phyloP scores from a whole-genome alignment of 192 early-diverging fungal genomes.

The Entophlyctis helioformis region DNA sequence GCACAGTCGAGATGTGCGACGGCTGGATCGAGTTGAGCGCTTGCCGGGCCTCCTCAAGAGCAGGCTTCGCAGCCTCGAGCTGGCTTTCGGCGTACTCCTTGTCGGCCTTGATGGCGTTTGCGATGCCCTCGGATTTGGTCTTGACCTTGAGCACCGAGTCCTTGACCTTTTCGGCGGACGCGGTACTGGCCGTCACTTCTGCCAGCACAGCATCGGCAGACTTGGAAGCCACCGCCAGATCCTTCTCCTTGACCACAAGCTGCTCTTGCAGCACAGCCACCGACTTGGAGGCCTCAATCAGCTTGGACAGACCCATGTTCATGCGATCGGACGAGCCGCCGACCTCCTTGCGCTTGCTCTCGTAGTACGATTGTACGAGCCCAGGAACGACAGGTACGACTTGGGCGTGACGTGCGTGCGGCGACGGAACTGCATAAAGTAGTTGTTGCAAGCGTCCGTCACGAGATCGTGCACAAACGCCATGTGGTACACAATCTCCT shows the following conservation, averaged over 20 bases:
- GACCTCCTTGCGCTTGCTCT: slow-evolving; percentile 35
- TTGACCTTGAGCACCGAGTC: slow-evolving; percentile 52
- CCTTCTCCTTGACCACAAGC: slow-evolving; percentile 53
- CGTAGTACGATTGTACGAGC: slow-evolving; percentile 43
- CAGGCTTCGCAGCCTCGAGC: slow-evolving; percentile 50
- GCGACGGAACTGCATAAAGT: slow-evolving; percentile 48
- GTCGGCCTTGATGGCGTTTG: slow-evolving; percentile 50
- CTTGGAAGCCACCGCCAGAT: slow-evolving; percentile 45
- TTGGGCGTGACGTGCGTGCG: slow-evolving; percentile 54
- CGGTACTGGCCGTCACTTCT: slow-evolving; percentile 45
- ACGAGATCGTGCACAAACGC: slow-evolving; percentile 52
- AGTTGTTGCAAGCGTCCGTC: slow-evolving; percentile 46
- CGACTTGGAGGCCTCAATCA: slow-evolving; percentile 49
- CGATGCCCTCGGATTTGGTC: slow-evolving; percentile 50
- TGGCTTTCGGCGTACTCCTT: slow-evolving; percentile 44
- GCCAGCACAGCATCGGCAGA: slow-evolving; percentile 41
- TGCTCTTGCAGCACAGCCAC: slow-evolving; percentile 50
- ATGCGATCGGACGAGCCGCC: slow-evolving; percentile 47
- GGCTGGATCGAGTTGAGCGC: slow-evolving; percentile 57
- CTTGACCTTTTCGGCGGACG: slow-evolving; percentile 53
- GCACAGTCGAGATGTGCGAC: slow-evolving; percentile 48
- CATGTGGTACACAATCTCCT: slow-evolving; percentile 50
- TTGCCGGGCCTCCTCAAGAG: slow-evolving; percentile 44
- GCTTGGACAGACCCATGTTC: slow-evolving; percentile 53
- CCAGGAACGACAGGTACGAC: slow-evolving; percentile 49